phyloP scores from a whole-genome alignment of 768 basidiomycete species.

The Gloeopeniophorella convolvens region DNA sequence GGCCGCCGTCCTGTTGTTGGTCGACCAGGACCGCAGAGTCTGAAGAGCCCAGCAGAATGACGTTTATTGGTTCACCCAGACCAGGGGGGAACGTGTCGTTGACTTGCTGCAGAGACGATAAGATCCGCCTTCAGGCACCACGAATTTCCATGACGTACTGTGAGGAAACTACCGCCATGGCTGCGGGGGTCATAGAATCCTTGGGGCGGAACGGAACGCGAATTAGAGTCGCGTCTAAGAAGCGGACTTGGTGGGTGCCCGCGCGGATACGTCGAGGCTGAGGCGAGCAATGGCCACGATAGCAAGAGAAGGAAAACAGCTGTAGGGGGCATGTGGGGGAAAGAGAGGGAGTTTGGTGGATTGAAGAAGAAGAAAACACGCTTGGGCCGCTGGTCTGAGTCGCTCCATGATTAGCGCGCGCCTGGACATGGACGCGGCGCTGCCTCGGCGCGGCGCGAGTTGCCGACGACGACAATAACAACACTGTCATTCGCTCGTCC shows the following conservation, averaged over 20 bases:
- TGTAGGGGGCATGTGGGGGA: constrained; percentile 26
- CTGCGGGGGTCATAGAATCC: constrained; percentile 57
- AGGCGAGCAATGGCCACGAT: constrained; percentile 25
- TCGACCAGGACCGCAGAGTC: constrained; percentile 62
- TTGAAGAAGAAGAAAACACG: too few species aligned
- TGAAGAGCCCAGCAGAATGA: constrained; percentile 72
- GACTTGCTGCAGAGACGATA: not conserved
- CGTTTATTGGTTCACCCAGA: constrained; percentile 72
- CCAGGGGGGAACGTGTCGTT: constrained; percentile 2
- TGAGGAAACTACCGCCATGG: constrained; percentile 62
- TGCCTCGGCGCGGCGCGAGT: too few species aligned
- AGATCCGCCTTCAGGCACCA: too few species aligned
- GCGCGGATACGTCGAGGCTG: constrained; percentile 9
- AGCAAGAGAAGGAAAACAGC: constrained; percentile 29
- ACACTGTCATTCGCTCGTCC: too few species aligned
- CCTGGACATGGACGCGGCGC: too few species aligned
- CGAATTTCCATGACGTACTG: too few species aligned
- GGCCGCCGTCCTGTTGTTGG: constrained; percentile 55
- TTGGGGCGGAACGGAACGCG: constrained; percentile 33
- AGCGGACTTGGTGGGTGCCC: constrained; percentile 21
- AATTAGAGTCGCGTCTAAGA: constrained; percentile 18
- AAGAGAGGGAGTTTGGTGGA: constrained; percentile 12
- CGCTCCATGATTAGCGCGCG: too few species aligned
- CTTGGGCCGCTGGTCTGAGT: too few species aligned
- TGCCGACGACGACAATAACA: too few species aligned